These are phyloP conservation scores for Daldinia grandis DNA, from an alignment of 495 filamentous ascomycete species.

Conservation along the genomic window DNA sequence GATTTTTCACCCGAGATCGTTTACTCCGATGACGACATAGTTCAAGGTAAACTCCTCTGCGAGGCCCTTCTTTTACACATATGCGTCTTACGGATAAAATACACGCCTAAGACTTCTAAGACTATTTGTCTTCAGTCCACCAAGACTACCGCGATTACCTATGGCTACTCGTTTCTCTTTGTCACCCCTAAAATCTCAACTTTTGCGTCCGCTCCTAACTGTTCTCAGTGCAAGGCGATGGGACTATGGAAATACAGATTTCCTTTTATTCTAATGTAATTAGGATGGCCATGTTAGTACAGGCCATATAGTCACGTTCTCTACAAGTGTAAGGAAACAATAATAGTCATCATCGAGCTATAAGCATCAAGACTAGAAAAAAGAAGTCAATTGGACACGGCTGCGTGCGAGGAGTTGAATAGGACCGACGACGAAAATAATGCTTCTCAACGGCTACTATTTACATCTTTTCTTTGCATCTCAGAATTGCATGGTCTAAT, in stretches of 20 bases:
- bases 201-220: not conserved
- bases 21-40: not conserved
- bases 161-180: not conserved
- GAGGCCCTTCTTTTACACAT: not conserved
- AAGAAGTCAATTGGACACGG: not conserved
- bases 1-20: not conserved
- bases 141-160: not conserved
- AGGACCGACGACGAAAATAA: not conserved
- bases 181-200: not conserved
- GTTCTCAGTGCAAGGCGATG: not conserved
- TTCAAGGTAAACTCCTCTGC: not conserved
- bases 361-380: not conserved
- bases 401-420: not conserved
- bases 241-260: not conserved
- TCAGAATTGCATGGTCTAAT: not conserved
- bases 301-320: not conserved
- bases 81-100: not conserved
- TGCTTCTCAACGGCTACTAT: not conserved
- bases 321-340: not conserved
- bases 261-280: not conserved
- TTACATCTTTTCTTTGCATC: not conserved
- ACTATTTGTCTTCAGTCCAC: not conserved
- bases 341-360: not conserved
- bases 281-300: not conserved
- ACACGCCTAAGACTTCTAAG: not conserved